These are phyloP conservation scores for Xylaria venustula DNA, from an alignment of 495 filamentous ascomycete species.

Conservation along the genomic window DNA sequence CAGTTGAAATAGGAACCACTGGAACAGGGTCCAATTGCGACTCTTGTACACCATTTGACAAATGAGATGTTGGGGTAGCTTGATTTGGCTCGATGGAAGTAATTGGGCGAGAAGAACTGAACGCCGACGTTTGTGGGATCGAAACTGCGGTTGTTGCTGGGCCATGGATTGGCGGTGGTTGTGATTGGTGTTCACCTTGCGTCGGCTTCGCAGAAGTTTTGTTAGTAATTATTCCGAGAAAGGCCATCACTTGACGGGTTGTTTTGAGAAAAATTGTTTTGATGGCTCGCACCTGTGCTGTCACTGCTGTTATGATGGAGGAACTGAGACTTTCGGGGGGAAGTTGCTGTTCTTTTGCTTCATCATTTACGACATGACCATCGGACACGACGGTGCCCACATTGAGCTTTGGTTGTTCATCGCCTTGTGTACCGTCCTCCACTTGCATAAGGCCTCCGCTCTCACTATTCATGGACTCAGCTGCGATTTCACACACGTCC, in stretches of 20 bases:
- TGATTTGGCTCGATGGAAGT: background rate
- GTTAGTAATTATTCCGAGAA: slow-evolving; percentile 19
- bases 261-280: slow-evolving; percentile 7
- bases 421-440: background rate
- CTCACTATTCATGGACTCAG: background rate
- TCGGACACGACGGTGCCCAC: background rate
- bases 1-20: background rate
- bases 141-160: background rate
- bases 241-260: slow-evolving; percentile 16
- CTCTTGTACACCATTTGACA: background rate
- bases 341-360: background rate
- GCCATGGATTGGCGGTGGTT: background rate
- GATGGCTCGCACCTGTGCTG: slow-evolving; percentile 26
- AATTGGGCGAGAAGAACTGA: background rate
- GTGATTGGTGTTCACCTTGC: slow-evolving; percentile 1
- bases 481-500: slow-evolving; percentile 13
- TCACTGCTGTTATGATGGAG: slow-evolving; percentile 15
- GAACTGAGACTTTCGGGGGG: slow-evolving; percentile 7
- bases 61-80: background rate
- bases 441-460: slow-evolving; percentile 12
- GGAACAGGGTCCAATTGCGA: background rate
- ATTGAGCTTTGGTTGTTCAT: slow-evolving; percentile 1
- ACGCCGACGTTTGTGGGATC: background rate
- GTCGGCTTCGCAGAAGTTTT: slow-evolving; percentile 14
- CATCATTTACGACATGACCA: background rate